Percentiles rank a stretch among this genome's conserved stretches.
Evolutionary conservation across 2,329 filamentous ascomycete genomes (phyloP).

Genomic region (Hymenotorrendiella dingleyae): DNA sequence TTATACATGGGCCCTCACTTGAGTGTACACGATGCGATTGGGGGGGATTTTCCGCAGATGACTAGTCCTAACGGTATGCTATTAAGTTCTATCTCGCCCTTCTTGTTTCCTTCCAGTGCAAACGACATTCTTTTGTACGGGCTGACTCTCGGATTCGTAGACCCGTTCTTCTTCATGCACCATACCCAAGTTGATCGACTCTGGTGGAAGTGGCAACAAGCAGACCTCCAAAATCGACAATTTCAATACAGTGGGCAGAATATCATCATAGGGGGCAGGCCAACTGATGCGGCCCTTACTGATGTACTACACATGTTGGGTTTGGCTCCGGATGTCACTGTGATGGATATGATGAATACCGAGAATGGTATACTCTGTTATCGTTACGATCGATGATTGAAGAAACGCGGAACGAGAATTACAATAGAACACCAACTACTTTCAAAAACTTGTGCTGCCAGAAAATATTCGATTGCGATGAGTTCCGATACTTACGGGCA

Average conservation of each 20-base stretch:
- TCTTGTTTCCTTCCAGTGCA: neutral
- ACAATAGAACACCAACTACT: too few species aligned
- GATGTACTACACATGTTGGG: conserved; percentile 20
- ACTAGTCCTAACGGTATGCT: conserved; percentile 5
- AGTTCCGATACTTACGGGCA: too few species aligned
- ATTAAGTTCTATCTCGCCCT: neutral
- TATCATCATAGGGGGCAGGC: conserved; percentile 5
- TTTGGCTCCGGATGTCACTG: conserved; percentile 15
- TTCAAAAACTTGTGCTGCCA: too few species aligned
- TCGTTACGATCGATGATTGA: too few species aligned
- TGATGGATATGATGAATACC: conserved; percentile 24
- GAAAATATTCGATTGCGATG: too few species aligned
- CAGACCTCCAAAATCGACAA: conserved; percentile 4
- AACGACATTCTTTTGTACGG: neutral
- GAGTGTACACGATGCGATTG: conserved; percentile 4
- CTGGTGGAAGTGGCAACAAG: conserved; percentile 32
- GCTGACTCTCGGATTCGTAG: conserved; percentile 27
- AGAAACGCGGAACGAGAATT: too few species aligned
- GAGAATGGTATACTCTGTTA: conserved; percentile 24
- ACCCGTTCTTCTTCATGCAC: conserved; percentile 32
- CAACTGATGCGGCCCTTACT: conserved; percentile 8
- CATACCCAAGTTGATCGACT: conserved; percentile 25
- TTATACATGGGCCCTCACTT: conserved; percentile 4
- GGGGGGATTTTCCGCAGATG: conserved; percentile 1
- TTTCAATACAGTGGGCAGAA: conserved; percentile 16